A percentile compares a stretch with the other conserved stretches of the same genome.
phyloP scores from a whole-genome alignment of 805 yeast species.

The Grigorovia transvaalensis region DNA sequence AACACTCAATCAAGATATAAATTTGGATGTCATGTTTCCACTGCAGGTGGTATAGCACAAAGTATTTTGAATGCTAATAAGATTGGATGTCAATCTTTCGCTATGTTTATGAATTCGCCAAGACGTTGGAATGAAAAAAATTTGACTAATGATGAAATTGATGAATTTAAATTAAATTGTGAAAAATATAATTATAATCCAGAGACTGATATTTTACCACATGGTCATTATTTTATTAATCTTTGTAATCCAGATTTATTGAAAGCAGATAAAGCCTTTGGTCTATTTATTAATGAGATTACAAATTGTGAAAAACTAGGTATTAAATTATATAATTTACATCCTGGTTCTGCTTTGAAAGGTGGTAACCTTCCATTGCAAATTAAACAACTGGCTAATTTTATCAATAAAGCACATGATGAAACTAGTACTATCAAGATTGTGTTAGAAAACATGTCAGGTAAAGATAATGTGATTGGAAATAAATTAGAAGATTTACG shows the following conservation, averaged over 20 bases:
- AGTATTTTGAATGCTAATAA: constrained; percentile 49
- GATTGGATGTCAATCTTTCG: constrained; percentile 66
- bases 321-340: constrained; percentile 83
- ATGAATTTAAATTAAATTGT: constrained; percentile 55
- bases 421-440: constrained; percentile 74
- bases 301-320: constrained; percentile 75
- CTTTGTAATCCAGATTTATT: constrained; percentile 81
- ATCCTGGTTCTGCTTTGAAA: constrained; percentile 80
- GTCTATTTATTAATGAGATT: constrained; percentile 76
- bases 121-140: constrained; percentile 85
- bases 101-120: constrained; percentile 82
- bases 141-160: constrained; percentile 54
- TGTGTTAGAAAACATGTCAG: constrained; percentile 96
- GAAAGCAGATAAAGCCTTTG: constrained; percentile 66
- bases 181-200: constrained; percentile 57
- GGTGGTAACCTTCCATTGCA: constrained; percentile 55
- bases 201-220: constrained; percentile 75
- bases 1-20: constrained; percentile 38
- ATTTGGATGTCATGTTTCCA: constrained; percentile 86
- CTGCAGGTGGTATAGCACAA: constrained; percentile 69
- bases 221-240: constrained; percentile 89
- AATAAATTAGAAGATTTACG: constrained; percentile 65
- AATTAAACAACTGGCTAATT: constrained; percentile 57
- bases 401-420: constrained; percentile 66
- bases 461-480: constrained; percentile 87